Evolutionary conservation across 768 basidiomycete genomes (phyloP).

Genomic region (Lactarius evosmus): DNA sequence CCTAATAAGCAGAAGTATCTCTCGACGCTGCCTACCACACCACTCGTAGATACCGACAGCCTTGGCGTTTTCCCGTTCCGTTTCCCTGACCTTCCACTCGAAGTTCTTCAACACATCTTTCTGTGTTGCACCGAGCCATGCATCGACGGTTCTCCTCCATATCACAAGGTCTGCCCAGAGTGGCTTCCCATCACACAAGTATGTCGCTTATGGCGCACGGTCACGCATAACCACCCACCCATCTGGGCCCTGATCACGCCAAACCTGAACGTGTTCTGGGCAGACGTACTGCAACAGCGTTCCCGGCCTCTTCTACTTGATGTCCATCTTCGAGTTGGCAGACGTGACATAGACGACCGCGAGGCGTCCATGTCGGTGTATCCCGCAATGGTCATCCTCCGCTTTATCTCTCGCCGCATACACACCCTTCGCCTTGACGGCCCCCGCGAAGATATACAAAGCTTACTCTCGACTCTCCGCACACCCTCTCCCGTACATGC

Average conservation of each 20-base stretch:
- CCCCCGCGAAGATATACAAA: constrained; percentile 7
- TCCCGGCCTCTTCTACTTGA: constrained; percentile 11
- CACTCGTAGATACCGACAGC: neutral
- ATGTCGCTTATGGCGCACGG: constrained; percentile 14
- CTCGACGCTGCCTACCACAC: neutral
- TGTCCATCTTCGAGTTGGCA: constrained; percentile 18
- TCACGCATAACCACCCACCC: constrained; percentile 3
- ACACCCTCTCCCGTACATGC: constrained; percentile 1
- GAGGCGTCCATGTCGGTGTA: constrained; percentile 2
- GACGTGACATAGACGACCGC: constrained; percentile 15
- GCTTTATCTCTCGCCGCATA: constrained; percentile 3
- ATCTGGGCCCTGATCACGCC: constrained; percentile 20
- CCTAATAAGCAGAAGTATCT: neutral
- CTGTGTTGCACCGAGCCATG: constrained; percentile 12
- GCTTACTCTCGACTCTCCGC: neutral
- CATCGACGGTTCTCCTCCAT: neutral
- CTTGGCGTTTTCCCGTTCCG: constrained; percentile 8
- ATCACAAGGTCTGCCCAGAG: constrained; percentile 9
- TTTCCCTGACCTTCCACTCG: constrained; percentile 15
- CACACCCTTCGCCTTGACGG: constrained; percentile 19
- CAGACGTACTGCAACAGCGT: constrained; percentile 11
- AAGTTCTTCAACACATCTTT: constrained; percentile 16
- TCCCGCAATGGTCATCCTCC: constrained; percentile 3
- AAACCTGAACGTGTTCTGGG: constrained; percentile 17
- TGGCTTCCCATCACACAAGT: constrained; percentile 25